Conservation (phyloP, 352 stramenopile genomes). For the Globisporangium cylindrosporum region DNA sequence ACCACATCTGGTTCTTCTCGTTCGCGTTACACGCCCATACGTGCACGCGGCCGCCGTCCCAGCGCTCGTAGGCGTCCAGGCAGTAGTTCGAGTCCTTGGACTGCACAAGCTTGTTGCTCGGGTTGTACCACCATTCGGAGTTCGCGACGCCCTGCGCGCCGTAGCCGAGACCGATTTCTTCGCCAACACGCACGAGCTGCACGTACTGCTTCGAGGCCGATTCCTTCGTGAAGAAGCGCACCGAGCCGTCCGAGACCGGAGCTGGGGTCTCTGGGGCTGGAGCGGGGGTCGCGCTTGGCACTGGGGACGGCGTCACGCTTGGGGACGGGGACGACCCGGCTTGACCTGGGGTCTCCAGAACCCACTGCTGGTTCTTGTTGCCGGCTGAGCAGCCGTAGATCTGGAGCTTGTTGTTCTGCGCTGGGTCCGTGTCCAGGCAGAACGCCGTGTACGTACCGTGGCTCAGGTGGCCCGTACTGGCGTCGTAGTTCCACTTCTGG, state of each 20-base stretch:
- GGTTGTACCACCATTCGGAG: slow-evolving; percentile 46
- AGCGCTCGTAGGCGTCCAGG: slow-evolving; percentile 58
- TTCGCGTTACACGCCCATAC: slow-evolving; percentile 32
- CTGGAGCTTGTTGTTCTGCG: slow-evolving; percentile 51
- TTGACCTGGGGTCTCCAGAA: slow-evolving; percentile 11
- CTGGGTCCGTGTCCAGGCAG: slow-evolving; percentile 53
- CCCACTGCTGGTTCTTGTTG: slow-evolving; percentile 63
- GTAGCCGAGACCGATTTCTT: slow-evolving; percentile 25
- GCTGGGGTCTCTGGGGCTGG: slow-evolving; percentile 15
- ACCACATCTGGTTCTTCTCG: slow-evolving; percentile 50
- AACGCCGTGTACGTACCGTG: slow-evolving; percentile 46
- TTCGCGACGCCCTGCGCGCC: slow-evolving; percentile 19
- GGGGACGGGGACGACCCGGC: slow-evolving; percentile 15
- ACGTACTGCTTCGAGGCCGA: slow-evolving; percentile 30
- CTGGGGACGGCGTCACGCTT: slow-evolving; percentile 10
- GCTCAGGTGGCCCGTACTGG: slow-evolving; percentile 37
- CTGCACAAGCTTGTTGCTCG: slow-evolving; percentile 34
- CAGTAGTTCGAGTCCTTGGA: slow-evolving; percentile 46
- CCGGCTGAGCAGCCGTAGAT: slow-evolving; percentile 49
- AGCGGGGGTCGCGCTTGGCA: slow-evolving; percentile 5
- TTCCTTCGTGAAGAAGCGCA: slow-evolving; percentile 42
- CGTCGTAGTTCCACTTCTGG: slow-evolving; percentile 68
- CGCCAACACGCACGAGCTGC: slow-evolving; percentile 34
- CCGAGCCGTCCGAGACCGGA: slow-evolving; percentile 24
- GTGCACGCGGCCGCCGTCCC: slow-evolving; percentile 48